phyloP scores from a whole-genome alignment of 352 stramenopile genomes.

The Globisporangium nunn region DNA sequence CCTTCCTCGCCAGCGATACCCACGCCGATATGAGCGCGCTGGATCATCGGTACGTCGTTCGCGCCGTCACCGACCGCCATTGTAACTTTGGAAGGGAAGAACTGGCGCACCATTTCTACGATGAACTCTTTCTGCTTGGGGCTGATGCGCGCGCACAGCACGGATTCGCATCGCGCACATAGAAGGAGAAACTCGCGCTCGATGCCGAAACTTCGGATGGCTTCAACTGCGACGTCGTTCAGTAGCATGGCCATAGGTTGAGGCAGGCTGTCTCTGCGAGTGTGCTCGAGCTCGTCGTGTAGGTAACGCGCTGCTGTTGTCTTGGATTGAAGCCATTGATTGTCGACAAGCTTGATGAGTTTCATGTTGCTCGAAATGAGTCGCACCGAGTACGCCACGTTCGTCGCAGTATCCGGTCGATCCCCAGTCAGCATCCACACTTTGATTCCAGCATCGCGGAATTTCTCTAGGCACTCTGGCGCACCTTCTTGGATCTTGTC shows the following conservation, averaged over 20 bases:
- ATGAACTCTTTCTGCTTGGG: constrained; percentile 97
- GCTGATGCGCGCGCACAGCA: constrained; percentile 95
- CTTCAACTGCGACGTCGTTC: constrained; percentile 42
- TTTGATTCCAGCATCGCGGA: constrained; percentile 59
- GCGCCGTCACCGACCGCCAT: constrained; percentile 86
- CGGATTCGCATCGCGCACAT: constrained; percentile 83
- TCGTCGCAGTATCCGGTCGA: constrained; percentile 53
- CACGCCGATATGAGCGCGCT: constrained; percentile 61
- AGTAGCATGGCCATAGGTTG: constrained; percentile 28
- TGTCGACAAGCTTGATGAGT: constrained; percentile 33
- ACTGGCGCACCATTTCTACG: constrained; percentile 85
- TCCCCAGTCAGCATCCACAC: constrained; percentile 76
- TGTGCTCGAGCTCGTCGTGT: constrained; percentile 15
- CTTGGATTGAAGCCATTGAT: constrained; percentile 15
- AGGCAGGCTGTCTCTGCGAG: constrained; percentile 1
- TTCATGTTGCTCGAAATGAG: constrained; percentile 51
- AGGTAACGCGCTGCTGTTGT: constrained; percentile 18
- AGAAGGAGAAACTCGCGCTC: constrained; percentile 39
- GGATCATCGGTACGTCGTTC: constrained; percentile 93
- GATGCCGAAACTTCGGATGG: constrained; percentile 25
- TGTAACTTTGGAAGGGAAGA: constrained; percentile 46
- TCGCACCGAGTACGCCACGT: constrained; percentile 46
- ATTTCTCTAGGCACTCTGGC: constrained; percentile 45
- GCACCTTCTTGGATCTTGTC: constrained; percentile 61
- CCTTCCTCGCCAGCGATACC: constrained; percentile 60